phyloP scores from a whole-genome alignment of 371 early-diverging fungal genomes.

The Syncephalis plumigaleata region DNA sequence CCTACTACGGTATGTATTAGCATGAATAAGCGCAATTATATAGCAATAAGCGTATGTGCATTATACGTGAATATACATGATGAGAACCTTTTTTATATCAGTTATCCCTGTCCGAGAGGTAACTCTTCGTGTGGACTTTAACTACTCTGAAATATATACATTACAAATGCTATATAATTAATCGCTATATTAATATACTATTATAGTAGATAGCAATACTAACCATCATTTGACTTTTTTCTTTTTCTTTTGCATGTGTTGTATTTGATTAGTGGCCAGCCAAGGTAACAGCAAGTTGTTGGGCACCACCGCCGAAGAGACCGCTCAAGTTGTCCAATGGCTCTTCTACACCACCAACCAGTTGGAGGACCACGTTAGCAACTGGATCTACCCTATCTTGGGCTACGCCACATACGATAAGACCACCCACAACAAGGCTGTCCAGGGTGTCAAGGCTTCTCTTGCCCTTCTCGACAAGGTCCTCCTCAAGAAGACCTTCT shows the following conservation, averaged over 20 bases:
- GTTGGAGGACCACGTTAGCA: constrained; percentile 20
- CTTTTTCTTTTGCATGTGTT: no score
- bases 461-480: constrained; percentile 52
- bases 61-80: constrained; percentile 1
- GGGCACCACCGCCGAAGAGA: constrained; percentile 48
- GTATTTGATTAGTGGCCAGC: constrained; percentile 28
- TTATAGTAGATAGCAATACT: no score
- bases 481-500: constrained; percentile 63
- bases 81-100: constrained; percentile 17
- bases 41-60: not conserved
- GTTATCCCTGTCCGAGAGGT: constrained; percentile 33
- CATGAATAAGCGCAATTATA: not conserved
- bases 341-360: constrained; percentile 53
- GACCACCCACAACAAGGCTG: constrained; percentile 41
- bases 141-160: not conserved
- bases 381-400: constrained; percentile 47
- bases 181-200: no score
- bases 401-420: constrained; percentile 47
- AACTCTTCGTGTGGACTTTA: not conserved
- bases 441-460: constrained; percentile 37
- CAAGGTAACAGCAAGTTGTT: constrained; percentile 36
- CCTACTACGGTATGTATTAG: constrained; percentile 52
- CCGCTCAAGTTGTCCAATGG: constrained; percentile 61
- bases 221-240: no score
- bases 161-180: not conserved